A percentile compares a stretch with the other conserved stretches of the same genome.
Evolutionary conservation across 768 basidiomycete species (phyloP).

Genomic region (Termitomyces sp.): DNA sequence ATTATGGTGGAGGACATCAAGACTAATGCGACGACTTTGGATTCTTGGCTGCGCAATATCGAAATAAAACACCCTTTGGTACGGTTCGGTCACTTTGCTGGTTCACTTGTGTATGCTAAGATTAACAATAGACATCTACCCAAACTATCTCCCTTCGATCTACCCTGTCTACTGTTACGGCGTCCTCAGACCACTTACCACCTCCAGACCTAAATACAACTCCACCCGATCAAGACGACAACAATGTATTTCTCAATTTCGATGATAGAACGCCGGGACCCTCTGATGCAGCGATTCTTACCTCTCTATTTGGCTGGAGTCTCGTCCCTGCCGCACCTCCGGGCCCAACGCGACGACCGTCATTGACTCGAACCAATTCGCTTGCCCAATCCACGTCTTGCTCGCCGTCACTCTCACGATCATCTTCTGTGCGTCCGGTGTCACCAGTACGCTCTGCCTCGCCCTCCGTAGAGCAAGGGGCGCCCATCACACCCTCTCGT

Average conservation of each 20-base stretch:
- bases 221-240: conserved; percentile 5
- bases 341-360: conserved; percentile 25
- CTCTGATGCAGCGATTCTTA: conserved; percentile 41
- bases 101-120: background rate
- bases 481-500: conserved; percentile 10
- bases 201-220: background rate
- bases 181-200: conserved; percentile 20
- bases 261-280: conserved; percentile 15
- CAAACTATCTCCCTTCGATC: conserved; percentile 54
- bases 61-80: conserved; percentile 75
- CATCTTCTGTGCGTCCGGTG: conserved; percentile 28
- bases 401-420: conserved; percentile 30
- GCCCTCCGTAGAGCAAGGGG: conserved; percentile 13
- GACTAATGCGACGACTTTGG: conserved; percentile 47
- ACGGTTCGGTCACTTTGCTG: conserved; percentile 16
- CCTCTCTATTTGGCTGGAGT: conserved; percentile 50
- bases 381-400: conserved; percentile 29
- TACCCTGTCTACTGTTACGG: conserved; percentile 28
- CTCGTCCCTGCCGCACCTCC: conserved; percentile 32
- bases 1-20: conserved; percentile 61
- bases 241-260: conserved; percentile 12
- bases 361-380: conserved; percentile 31
- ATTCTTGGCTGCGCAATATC: conserved; percentile 49
- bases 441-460: conserved; percentile 6
- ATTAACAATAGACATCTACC: conserved; percentile 41